Evolutionary conservation across 1,284 basidiomycete genomes (phyloP).

Genomic region (Trametes sp.): DNA sequence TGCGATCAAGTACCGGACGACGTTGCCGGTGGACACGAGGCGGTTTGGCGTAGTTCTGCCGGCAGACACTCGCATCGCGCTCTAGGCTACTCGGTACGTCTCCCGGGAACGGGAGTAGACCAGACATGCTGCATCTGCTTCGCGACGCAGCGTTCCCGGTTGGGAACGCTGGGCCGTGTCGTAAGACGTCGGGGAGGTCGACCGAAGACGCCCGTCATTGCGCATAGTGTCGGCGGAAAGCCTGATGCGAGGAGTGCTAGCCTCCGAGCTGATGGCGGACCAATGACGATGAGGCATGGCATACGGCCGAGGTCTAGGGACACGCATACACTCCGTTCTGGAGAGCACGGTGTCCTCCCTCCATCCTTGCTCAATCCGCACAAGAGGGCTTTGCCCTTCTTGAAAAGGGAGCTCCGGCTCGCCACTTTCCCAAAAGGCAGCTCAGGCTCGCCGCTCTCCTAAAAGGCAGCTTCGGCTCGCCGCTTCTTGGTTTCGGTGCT

Average conservation of each 20-base stretch:
- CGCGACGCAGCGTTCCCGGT: not conserved
- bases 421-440: too few relatives aligned
- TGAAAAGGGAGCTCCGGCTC: too few relatives aligned
- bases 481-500: too few relatives aligned
- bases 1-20: slow-evolving; percentile 20
- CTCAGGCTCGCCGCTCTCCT: too few relatives aligned
- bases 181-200: not conserved
- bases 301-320: not conserved
- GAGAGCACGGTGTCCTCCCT: too few relatives aligned
- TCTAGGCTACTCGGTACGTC: not conserved
- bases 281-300: not conserved
- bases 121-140: not conserved
- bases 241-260: not conserved
- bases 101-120: too few relatives aligned
- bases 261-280: not conserved
- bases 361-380: too few relatives aligned
- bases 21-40: not conserved
- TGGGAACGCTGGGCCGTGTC: not conserved
- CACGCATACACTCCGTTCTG: too few relatives aligned
- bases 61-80: slow-evolving; percentile 2
- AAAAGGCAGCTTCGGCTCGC: not conserved
- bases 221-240: too few relatives aligned
- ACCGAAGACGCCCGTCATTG: too few relatives aligned
- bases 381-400: too few relatives aligned
- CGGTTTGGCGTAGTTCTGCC: slow-evolving; percentile 4